A percentile compares a stretch with the other conserved stretches of the same genome.
phyloP scores from a whole-genome alignment of 768 basidiomycete genomes.

The Tremella mesenterica region DNA sequence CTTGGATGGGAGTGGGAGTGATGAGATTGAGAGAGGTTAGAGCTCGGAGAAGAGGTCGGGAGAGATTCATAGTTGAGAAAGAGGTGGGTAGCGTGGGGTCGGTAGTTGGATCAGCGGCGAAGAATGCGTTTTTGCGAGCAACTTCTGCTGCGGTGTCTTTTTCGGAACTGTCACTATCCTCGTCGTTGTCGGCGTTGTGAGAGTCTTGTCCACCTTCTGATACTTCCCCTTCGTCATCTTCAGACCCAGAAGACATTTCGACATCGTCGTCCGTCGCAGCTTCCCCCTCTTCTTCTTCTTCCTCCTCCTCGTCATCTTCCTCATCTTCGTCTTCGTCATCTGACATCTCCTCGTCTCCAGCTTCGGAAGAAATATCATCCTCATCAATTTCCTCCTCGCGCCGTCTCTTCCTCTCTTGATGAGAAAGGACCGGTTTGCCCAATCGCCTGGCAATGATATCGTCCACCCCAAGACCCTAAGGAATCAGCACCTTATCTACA shows the following conservation, averaged over 20 bases:
- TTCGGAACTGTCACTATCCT: slow-evolving; percentile 40
- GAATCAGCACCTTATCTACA: slow-evolving; percentile 3
- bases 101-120: slow-evolving; percentile 53
- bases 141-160: slow-evolving; percentile 54
- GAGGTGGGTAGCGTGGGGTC: slow-evolving; percentile 57
- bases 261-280: slow-evolving; percentile 27
- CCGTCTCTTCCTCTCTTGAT: slow-evolving; percentile 56
- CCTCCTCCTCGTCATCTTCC: slow-evolving; percentile 28
- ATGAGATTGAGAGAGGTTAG: slow-evolving; percentile 61
- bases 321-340: slow-evolving; percentile 43
- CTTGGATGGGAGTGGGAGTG: slow-evolving; percentile 91
- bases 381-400: slow-evolving; percentile 37
- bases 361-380: slow-evolving; percentile 23
- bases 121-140: slow-evolving; percentile 77
- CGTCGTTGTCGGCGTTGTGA: slow-evolving; percentile 44
- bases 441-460: slow-evolving; percentile 75
- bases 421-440: slow-evolving; percentile 44
- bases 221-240: slow-evolving; percentile 22
- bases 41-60: slow-evolving; percentile 85
- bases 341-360: slow-evolving; percentile 22
- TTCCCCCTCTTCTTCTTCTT: slow-evolving; percentile 14
- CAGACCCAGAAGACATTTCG: slow-evolving; percentile 41
- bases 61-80: slow-evolving; percentile 88
- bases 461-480: slow-evolving; percentile 69
- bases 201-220: slow-evolving; percentile 45